A percentile compares a stretch with the other conserved stretches of the same genome.
Conservation (phyloP, 352 stramenopile species). For the Blastocystis sp. region DNA sequence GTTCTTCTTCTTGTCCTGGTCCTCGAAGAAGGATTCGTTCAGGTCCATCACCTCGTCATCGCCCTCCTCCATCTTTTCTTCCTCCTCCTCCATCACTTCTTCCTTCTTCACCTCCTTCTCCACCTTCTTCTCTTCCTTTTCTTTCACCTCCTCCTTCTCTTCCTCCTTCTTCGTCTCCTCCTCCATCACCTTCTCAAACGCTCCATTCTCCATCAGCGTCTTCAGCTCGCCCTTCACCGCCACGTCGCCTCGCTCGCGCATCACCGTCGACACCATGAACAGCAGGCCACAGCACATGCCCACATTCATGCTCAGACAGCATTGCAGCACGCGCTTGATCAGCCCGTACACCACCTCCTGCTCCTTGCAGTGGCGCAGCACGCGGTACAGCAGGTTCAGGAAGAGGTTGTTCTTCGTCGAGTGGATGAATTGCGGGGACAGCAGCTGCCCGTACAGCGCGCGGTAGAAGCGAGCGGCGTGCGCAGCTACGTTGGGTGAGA, state of each 20-base stretch:
- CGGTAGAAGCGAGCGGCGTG: slow-evolving; percentile 79
- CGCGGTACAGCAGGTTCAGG: slow-evolving; percentile 81
- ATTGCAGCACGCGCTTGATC: slow-evolving; percentile 80
- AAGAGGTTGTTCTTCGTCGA: slow-evolving; percentile 84
- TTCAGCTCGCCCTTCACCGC: slow-evolving; percentile 1
- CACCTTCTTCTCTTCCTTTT: slow-evolving; percentile 8
- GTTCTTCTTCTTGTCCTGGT: slow-evolving; percentile 33
- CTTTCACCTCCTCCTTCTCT: slow-evolving; percentile 1
- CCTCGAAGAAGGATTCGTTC: slow-evolving; percentile 42
- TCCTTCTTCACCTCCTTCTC: slow-evolving; percentile 23
- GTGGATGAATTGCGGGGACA: slow-evolving; percentile 77
- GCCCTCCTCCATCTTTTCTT: neutral
- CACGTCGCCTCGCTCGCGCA: slow-evolving; percentile 73
- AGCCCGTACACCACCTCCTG: slow-evolving; percentile 77
- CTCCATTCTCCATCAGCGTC: neutral
- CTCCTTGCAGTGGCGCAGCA: slow-evolving; percentile 81
- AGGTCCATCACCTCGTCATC: slow-evolving; percentile 46
- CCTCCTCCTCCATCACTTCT: slow-evolving; percentile 1
- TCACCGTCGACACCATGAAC: slow-evolving; percentile 80
- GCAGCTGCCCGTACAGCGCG: slow-evolving; percentile 81
- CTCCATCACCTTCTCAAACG: slow-evolving; percentile 14
- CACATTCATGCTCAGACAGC: slow-evolving; percentile 79
- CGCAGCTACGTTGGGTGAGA: slow-evolving; percentile 67
- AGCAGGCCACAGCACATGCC: slow-evolving; percentile 80
- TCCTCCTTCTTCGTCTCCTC: slow-evolving; percentile 13